A percentile compares a stretch with the other conserved stretches of the same genome.
Conservation (phyloP, 2,329 filamentous ascomycete species). For the Ophiostoma australiae region DNA sequence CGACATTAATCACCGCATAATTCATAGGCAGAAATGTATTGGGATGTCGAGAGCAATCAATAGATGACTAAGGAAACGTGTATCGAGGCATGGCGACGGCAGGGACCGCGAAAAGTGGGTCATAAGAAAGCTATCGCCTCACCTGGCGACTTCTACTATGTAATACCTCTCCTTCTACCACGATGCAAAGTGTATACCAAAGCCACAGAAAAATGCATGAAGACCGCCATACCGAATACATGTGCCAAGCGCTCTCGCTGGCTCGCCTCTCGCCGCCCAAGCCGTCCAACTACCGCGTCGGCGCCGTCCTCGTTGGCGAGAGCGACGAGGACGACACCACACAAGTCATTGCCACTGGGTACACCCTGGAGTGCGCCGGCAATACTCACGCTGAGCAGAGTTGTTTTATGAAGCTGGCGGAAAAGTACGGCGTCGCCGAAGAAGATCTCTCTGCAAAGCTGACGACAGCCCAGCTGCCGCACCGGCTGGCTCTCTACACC, state of each 20-base stretch:
- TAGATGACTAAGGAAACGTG: not conserved
- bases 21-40: not conserved
- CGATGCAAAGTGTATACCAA: not conserved
- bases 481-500: conserved; percentile 68
- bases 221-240: conserved; percentile 46
- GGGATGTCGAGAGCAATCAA: not conserved
- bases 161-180: not conserved
- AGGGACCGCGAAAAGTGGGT: not conserved
- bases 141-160: not conserved
- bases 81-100: not conserved
- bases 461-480: conserved; percentile 37
- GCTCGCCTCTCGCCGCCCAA: conserved; percentile 77
- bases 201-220: not conserved
- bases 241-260: conserved; percentile 68
- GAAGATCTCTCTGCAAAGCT: conserved; percentile 46
- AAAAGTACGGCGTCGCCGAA: conserved; percentile 46
- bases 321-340: conserved; percentile 35
- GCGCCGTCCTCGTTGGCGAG: conserved; percentile 73
- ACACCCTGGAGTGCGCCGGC: conserved; percentile 81
- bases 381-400: conserved; percentile 98
- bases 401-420: conserved; percentile 70
- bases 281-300: conserved; percentile 89
- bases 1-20: not conserved
- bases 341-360: conserved; percentile 42
- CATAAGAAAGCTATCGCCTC: not conserved